Evolutionary conservation across 2,329 filamentous ascomycete species (phyloP).

Genomic region (Ophiostoma tasmaniense): DNA sequence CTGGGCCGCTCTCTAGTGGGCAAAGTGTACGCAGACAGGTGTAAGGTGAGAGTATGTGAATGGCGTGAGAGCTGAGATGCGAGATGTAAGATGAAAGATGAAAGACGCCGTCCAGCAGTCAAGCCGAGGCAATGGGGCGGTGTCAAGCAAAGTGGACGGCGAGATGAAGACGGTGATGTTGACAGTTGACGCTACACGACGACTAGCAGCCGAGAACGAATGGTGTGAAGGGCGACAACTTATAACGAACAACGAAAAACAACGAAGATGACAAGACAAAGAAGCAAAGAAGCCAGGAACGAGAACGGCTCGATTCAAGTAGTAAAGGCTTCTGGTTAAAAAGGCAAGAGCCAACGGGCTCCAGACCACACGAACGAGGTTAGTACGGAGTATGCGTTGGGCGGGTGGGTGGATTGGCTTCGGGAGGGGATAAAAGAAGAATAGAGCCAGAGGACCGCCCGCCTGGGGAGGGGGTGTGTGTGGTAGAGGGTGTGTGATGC

Average conservation of each 20-base stretch:
- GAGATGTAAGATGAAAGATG: background rate
- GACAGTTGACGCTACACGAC: background rate
- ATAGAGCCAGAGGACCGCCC: background rate
- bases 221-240: background rate
- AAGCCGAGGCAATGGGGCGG: background rate
- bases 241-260: background rate
- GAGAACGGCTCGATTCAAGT: background rate
- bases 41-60: too few species aligned
- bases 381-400: background rate
- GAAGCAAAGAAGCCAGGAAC: background rate
- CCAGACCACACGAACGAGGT: background rate
- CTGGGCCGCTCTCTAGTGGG: background rate
- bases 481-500: background rate
- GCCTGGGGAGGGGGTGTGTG: background rate
- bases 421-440: background rate
- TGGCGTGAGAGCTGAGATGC: background rate
- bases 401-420: slow-evolving; percentile 1
- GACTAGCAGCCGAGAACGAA: background rate
- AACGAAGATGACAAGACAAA: background rate
- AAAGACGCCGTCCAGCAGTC: background rate
- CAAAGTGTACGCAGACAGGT: background rate
- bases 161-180: background rate
- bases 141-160: background rate
- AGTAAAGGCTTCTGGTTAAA: background rate
- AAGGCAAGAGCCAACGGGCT: background rate